A percentile compares a stretch with the other conserved stretches of the same genome.
phyloP scores from a whole-genome alignment of 306 rosid genomes.

The Boehmeria nivea region DNA sequence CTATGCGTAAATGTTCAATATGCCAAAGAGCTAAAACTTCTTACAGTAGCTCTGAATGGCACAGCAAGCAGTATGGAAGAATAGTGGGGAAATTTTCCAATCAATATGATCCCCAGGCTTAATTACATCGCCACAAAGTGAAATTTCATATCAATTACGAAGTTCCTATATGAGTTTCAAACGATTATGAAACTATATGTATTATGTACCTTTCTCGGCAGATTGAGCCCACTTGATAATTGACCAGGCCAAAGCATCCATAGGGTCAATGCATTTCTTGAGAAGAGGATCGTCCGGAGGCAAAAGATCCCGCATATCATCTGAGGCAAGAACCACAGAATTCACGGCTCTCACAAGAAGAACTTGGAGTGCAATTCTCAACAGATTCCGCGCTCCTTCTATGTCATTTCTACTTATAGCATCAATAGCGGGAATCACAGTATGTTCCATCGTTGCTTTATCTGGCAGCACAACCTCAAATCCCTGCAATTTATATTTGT shows the following conservation, averaged over 20 bases:
- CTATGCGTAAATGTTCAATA: too few relatives aligned
- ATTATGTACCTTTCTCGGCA: constrained; percentile 17
- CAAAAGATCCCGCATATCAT: constrained; percentile 51
- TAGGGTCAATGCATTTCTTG: constrained; percentile 38
- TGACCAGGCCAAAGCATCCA: constrained; percentile 41
- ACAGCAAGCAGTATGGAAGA: too few relatives aligned
- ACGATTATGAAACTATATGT: not conserved
- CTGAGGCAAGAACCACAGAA: constrained; percentile 58
- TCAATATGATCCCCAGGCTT: too few relatives aligned
- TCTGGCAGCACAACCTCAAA: constrained; percentile 72
- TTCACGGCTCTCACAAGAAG: constrained; percentile 70
- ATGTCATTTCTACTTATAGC: constrained; percentile 66
- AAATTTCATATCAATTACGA: not conserved
- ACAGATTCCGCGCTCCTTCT: constrained; percentile 66
- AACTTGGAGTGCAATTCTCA: constrained; percentile 72
- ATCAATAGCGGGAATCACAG: constrained; percentile 60
- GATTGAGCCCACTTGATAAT: constrained; percentile 36
- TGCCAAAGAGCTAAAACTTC: too few relatives aligned
- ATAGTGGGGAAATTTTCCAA: too few relatives aligned
- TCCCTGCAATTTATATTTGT: constrained; percentile 38
- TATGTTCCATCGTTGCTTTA: constrained; percentile 70
- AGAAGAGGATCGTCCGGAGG: constrained; percentile 53
- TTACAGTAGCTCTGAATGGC: too few relatives aligned
- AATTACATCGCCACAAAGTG: not conserved
- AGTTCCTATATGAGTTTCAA: not conserved